Percentiles rank a stretch among this genome's conserved stretches.
Evolutionary conservation across 1,284 basidiomycete genomes (phyloP).

Genomic region (Cutaneotrichosporon sp.): DNA sequence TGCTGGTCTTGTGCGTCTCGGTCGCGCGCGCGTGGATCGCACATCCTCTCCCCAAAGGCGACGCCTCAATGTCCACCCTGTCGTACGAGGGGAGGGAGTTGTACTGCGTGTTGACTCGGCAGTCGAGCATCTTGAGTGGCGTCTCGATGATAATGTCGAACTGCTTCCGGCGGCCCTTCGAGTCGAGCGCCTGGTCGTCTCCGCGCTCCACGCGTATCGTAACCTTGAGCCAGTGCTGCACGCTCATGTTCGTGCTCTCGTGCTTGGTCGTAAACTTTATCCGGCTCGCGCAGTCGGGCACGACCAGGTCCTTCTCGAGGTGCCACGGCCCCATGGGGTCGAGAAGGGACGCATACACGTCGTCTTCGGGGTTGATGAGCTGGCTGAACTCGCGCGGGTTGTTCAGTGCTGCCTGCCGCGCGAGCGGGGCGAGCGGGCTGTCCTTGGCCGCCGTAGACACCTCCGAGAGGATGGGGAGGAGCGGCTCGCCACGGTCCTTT

Average conservation of each 20-base stretch:
- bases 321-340: conserved; percentile 62
- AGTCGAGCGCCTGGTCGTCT: conserved; percentile 65
- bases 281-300: conserved; percentile 56
- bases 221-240: conserved; percentile 79
- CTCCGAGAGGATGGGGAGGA: conserved; percentile 60
- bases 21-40: conserved; percentile 33
- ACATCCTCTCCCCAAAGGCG: conserved; percentile 29
- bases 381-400: conserved; percentile 44
- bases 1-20: background rate
- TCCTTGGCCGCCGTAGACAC: conserved; percentile 49
- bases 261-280: conserved; percentile 84
- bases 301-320: conserved; percentile 54
- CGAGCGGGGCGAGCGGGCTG: conserved; percentile 55
- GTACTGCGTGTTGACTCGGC: conserved; percentile 76
- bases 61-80: conserved; percentile 11
- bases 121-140: conserved; percentile 57
- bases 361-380: conserved; percentile 54
- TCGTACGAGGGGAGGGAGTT: conserved; percentile 66
- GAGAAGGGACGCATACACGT: conserved; percentile 55
- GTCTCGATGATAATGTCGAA: conserved; percentile 83
- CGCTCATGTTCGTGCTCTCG: conserved; percentile 72
- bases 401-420: conserved; percentile 44
- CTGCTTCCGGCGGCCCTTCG: conserved; percentile 69
- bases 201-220: conserved; percentile 82
- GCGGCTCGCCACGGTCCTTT: conserved; percentile 54